phyloP scores from a whole-genome alignment of 257 asterid genomes.

The Scutellaria galericulata region DNA sequence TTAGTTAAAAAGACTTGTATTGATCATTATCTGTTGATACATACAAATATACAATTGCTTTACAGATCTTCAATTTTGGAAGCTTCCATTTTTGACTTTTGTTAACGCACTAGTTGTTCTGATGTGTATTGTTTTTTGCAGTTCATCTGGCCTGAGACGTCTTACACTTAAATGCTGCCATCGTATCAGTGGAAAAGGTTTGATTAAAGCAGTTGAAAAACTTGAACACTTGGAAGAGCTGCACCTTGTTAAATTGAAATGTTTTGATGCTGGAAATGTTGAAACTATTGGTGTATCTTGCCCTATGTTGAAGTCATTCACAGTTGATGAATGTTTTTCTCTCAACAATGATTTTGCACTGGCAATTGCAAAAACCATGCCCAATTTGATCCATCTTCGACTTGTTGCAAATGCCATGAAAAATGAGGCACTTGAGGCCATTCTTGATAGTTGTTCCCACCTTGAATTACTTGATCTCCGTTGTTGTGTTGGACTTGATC shows the following conservation, averaged over 20 bases:
- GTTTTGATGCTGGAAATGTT: background rate
- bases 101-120: background rate
- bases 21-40: background rate
- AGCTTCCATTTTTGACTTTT: background rate
- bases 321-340: background rate
- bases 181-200: conserved; percentile 20
- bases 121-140: conserved; percentile 26
- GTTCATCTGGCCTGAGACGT: conserved; percentile 46
- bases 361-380: conserved; percentile 26
- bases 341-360: background rate
- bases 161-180: conserved; percentile 39
- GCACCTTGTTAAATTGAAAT: conserved; percentile 39
- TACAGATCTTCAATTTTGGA: background rate
- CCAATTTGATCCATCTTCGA: conserved; percentile 9
- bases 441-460: too few species aligned
- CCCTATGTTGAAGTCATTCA: conserved; percentile 40
- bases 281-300: conserved; percentile 19
- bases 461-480: background rate
- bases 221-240: conserved; percentile 53
- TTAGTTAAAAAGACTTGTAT: background rate
- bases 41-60: background rate
- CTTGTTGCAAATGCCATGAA: too few species aligned
- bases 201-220: conserved; percentile 40
- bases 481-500: conserved; percentile 28
- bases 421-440: too few species aligned